A percentile compares a stretch with the other conserved stretches of the same genome.
These are phyloP conservation scores for Schrenkiella parvula DNA, from an alignment of 345 rosid genomes.

Conservation along the genomic window DNA sequence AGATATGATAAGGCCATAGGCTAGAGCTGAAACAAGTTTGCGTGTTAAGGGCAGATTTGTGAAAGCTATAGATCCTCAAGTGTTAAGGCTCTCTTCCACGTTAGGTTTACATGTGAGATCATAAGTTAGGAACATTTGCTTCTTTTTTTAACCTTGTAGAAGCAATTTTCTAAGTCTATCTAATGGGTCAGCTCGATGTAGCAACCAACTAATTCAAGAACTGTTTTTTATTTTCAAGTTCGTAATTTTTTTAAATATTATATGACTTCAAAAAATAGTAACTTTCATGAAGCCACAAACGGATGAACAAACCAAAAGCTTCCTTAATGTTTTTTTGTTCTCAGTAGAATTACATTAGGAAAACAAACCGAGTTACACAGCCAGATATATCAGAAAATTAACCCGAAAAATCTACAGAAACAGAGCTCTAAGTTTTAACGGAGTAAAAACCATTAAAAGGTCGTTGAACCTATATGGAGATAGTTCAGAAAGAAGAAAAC, in stretches of 20 bases:
- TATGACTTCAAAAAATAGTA: no score
- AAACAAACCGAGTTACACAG: no score
- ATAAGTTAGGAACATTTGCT: not conserved
- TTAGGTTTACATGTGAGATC: not conserved
- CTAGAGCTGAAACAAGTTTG: constrained; percentile 90
- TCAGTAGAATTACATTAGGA: no score
- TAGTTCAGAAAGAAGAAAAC: not conserved
- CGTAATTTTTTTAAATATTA: no score
- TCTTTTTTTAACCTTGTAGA: not conserved
- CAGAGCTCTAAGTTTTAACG: no score
- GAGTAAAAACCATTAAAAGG: not conserved
- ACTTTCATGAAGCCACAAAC: no score
- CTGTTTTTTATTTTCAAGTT: not conserved
- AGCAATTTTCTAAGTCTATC: not conserved
- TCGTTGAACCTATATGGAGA: not conserved
- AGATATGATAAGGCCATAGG: constrained; percentile 85
- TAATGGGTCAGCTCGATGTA: no score
- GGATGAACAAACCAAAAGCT: not conserved
- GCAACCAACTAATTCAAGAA: not conserved
- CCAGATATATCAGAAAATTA: no score
- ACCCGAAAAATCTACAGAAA: no score
- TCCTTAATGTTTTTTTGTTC: not conserved
- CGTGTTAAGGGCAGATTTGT: constrained; percentile 91
- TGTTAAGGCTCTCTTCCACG: not conserved
- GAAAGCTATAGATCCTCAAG: constrained; percentile 43